These are phyloP conservation scores for Penicillium sumatraense DNA, from an alignment of 2,329 filamentous ascomycete genomes.

Conservation along the genomic window DNA sequence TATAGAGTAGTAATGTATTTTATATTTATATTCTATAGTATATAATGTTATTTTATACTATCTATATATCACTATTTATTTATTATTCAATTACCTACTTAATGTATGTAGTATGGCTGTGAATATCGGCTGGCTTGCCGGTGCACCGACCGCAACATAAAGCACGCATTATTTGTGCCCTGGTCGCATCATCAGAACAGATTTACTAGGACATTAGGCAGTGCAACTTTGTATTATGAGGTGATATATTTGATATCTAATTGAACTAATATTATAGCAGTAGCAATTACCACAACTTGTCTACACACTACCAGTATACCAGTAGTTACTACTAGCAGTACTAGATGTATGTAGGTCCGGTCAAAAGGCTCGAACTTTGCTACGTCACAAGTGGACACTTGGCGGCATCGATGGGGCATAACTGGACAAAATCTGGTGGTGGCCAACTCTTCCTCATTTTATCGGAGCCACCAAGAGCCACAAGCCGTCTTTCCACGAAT, in stretches of 20 bases:
- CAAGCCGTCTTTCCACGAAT: conserved; percentile 5
- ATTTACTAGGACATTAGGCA: too few relatives aligned
- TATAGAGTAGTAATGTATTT: too few relatives aligned
- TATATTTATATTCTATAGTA: too few relatives aligned
- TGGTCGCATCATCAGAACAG: too few relatives aligned
- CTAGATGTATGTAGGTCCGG: neutral
- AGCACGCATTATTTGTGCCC: neutral
- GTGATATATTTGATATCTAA: too few relatives aligned
- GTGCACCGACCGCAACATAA: conserved; percentile 6
- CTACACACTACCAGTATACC: too few relatives aligned
- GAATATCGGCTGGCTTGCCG: neutral
- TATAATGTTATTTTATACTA: neutral
- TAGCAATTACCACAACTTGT: too few relatives aligned
- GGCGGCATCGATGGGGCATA: conserved; percentile 9
- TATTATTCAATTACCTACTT: neutral
- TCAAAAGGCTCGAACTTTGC: neutral
- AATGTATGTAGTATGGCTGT: neutral
- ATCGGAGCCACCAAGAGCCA: neutral
- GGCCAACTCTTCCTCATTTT: conserved; percentile 5
- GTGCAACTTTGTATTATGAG: neutral
- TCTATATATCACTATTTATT: neutral
- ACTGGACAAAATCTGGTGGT: too few relatives aligned
- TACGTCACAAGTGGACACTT: conserved; percentile 26
- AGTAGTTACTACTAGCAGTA: neutral
- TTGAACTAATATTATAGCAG: too few relatives aligned